Base-by-base conservation (phyloP, 2,329 filamentous ascomycete genomes). In the Phyllosticta paracitricarpa region DNA sequence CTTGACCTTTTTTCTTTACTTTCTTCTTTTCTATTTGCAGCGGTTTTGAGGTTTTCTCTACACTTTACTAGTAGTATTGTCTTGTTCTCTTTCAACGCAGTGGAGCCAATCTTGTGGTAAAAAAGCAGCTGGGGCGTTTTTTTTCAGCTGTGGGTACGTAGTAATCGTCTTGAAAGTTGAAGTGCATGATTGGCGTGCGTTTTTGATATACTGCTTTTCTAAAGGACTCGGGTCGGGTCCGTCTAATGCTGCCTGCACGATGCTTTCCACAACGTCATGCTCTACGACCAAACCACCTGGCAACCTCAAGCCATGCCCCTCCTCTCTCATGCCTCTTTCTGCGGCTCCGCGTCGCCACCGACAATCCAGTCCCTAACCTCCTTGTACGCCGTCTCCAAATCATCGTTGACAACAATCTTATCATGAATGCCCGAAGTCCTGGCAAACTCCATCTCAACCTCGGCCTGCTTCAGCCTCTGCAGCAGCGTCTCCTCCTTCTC, bases 301-400 rank as follows among this genome's bases (percentile, higher is more conserved):
- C 19, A 57, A 14, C 10, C 8, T 57, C 26, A 58, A 33, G 24
- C 28, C 9, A 30, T 33, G 26, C 35, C 28, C 12, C 25, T 22
- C 54, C 25, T 12, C 28, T 28, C 30, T 22, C 53, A 53, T 61
- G 26, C 33, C 10, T 40, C 10, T 4, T 12, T 40, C 33, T 40
- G 51, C 22, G 25, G 19, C 33, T 57, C 24, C 53, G 10, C 33
- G 25, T 48, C 48, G n/a, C 73, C 76, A 56, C 19, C 19, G 19
- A 82, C 78, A 10, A 83, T 75, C 65, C 80, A 83, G 22, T 73
- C 72, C 69, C 79, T 79, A 7, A 84, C 73, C 63, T 77, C 72
- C 59, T 77, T 71, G 65, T 78, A 82, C 1, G 80, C 76, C 48
- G 72, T 73, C 28, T 82, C 79, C 40, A 82, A 63, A 63, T 82